Evolutionary conservation across 2,329 filamentous ascomycete species (phyloP).

Genomic region (Paracoccidioides lutzii): DNA sequence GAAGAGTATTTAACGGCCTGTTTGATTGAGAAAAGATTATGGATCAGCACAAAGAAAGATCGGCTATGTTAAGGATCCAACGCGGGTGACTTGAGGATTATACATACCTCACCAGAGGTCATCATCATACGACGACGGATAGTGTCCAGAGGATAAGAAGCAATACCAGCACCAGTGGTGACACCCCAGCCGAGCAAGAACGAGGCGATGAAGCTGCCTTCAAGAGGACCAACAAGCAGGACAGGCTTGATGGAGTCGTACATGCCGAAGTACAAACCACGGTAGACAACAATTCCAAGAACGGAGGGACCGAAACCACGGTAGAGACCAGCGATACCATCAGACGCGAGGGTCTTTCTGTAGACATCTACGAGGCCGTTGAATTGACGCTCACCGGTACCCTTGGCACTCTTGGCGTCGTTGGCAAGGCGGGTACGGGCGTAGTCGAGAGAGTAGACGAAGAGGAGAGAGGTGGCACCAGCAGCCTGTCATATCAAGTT

Average conservation of each 20-base stretch:
- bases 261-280: conserved; percentile 99
- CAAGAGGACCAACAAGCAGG: conserved; percentile 76
- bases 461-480: conserved; percentile 98
- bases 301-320: conserved; percentile 99
- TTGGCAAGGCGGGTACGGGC: conserved; percentile 99
- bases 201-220: conserved; percentile 98
- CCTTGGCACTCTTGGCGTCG: conserved; percentile 96
- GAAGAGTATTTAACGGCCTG: conserved; percentile 99
- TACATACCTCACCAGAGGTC: conserved; percentile 63
- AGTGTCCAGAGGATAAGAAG: conserved; percentile 99
- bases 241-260: conserved; percentile 99
- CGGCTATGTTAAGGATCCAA: not conserved
- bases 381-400: conserved; percentile 97
- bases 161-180: conserved; percentile 99
- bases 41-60: conserved; percentile 2
- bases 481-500: conserved; percentile 48
- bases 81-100: conserved; percentile 4
- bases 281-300: conserved; percentile 98
- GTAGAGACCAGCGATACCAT: conserved; percentile 99
- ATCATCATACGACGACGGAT: conserved; percentile 99
- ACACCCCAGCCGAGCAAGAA: conserved; percentile 98
- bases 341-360: conserved; percentile 98
- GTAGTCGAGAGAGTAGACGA: conserved; percentile 99
- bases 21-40: conserved; percentile 31
- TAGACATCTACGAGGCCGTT: conserved; percentile 99